A percentile compares a stretch with the other conserved stretches of the same genome.
These are phyloP conservation scores for Camellia sinensis DNA, from an alignment of 148 eudicot genomes.

Conservation along the genomic window DNA sequence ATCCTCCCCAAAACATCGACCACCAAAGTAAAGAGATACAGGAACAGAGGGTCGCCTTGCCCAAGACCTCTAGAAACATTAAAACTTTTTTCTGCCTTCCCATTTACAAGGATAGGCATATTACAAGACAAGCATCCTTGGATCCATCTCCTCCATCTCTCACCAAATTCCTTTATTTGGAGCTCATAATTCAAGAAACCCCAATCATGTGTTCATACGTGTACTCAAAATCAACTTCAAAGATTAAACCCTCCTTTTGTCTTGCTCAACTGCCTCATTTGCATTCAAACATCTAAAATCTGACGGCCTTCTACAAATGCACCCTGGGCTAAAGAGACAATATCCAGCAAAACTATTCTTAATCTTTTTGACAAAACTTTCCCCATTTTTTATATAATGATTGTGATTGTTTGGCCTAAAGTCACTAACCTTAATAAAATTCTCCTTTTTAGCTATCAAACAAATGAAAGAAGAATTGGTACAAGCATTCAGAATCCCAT, in stretches of 20 bases:
- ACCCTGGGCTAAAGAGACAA: neutral
- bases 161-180: neutral
- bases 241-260: neutral
- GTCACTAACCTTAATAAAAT: too few relatives aligned
- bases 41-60: neutral
- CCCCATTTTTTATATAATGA: too few relatives aligned
- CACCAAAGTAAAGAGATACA: neutral
- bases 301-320: neutral
- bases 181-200: neutral
- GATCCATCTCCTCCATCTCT: neutral
- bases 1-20: neutral
- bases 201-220: neutral
- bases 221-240: neutral
- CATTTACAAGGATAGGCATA: neutral
- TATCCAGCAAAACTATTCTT: neutral
- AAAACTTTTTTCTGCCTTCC: neutral
- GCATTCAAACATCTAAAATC: neutral
- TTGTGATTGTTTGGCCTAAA: too few relatives aligned
- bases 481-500: too few relatives aligned
- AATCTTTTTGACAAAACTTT: too few relatives aligned
- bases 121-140: neutral
- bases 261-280: neutral
- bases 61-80: neutral
- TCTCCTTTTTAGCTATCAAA: too few relatives aligned
- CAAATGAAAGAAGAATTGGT: too few relatives aligned